These are phyloP conservation scores for Claviceps digitariae DNA, from an alignment of 2,329 filamentous ascomycete species.

Conservation along the genomic window DNA sequence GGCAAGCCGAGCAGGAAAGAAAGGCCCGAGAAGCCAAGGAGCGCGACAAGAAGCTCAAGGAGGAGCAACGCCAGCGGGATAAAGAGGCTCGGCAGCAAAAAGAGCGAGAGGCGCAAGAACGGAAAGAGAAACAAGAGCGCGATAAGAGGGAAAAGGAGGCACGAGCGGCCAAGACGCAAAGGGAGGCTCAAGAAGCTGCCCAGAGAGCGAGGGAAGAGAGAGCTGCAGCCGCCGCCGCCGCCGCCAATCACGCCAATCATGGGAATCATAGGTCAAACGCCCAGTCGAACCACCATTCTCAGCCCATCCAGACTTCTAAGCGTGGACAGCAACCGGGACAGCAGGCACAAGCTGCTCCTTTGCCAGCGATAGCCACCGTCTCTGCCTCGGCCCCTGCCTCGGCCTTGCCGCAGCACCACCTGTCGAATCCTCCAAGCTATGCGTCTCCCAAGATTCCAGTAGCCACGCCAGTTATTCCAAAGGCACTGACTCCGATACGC, in stretches of 20 bases:
- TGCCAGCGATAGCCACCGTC: conserved; percentile 20
- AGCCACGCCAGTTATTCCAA: conserved; percentile 69
- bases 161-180: conserved; percentile 41
- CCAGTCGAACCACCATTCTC: conserved; percentile 17
- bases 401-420: conserved; percentile 44
- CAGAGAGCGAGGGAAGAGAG: conserved; percentile 59
- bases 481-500: conserved; percentile 67
- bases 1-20: conserved; percentile 72
- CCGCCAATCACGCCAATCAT: background rate
- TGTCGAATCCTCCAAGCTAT: conserved; percentile 38
- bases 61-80: conserved; percentile 69
- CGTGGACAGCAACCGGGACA: conserved; percentile 9
- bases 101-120: conserved; percentile 55
- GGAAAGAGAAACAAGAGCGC: conserved; percentile 46
- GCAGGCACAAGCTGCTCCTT: conserved; percentile 24
- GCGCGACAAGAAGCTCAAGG: conserved; percentile 73
- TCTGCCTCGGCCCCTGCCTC: conserved; percentile 1
- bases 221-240: conserved; percentile 1
- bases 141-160: conserved; percentile 50
- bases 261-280: conserved; percentile 17
- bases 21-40: conserved; percentile 49
- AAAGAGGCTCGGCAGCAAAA: conserved; percentile 60
- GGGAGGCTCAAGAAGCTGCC: conserved; percentile 37
- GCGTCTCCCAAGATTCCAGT: conserved; percentile 69
- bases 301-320: conserved; percentile 9